Evolutionary conservation across 2,329 filamentous ascomycete genomes (phyloP), one percentile per base, ranked within the genome.

Genomic region (Hypoxylon sp.): DNA sequence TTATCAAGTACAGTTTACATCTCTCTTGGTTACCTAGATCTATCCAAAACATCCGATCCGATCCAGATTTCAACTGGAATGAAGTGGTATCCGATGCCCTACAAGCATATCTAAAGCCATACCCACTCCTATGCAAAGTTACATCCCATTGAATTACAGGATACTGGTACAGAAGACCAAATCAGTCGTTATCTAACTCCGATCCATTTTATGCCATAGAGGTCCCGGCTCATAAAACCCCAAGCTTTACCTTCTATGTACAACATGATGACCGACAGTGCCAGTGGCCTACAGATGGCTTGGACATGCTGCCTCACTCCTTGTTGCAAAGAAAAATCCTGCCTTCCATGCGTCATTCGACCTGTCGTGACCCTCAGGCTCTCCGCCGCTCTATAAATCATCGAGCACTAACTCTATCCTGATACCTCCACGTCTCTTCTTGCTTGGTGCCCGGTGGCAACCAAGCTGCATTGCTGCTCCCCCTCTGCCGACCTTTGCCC

Each of bases 401-500:
- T 59, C 46, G 65, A 42, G 64, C 52, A 60, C 44, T 74, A 56
- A 75, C 72, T 56, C 79, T 78, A 73, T 88, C 86, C 60, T 78
- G 80, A 27, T 78, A 77, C 70, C 83, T 84, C 94, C 94, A 97
- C 1, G 93, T 97, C 56, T 93, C 92, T 78, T 97, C 92, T 78
- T 95, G 92, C 76, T 89, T 94, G 1, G 93, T 97, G 6, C 93
- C 93, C 0, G 91, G 91, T 17, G 92, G 87, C 65, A 97, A 81
- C 89, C 92, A 95, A 35, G 80, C 80, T 29, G 83, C 82, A 71
- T 85, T 85, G 73, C 83, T 85, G 51, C 72, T 74, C 15, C 82
- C 83, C 51, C 85, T 82, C 19, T 79, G 78, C 39, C 82, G 79
- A 2, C 80, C 77, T 66, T 74, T 78, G 21, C 79, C 79, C 46